These are phyloP conservation scores for Tetrapyrgos nigripes DNA, from an alignment of 1,284 basidiomycete species.

Conservation along the genomic window DNA sequence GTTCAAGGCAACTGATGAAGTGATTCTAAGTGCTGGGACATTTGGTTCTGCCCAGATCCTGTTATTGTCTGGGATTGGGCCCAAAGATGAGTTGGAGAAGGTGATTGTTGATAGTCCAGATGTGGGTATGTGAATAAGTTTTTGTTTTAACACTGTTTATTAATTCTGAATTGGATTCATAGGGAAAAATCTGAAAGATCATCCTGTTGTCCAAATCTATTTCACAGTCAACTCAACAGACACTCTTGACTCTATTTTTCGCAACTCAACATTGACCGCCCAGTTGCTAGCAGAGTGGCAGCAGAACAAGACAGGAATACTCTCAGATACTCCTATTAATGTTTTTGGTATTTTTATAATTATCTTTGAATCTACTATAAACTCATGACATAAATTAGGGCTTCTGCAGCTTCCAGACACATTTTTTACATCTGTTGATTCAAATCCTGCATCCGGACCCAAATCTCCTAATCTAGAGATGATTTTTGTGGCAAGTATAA, in stretches of 20 bases:
- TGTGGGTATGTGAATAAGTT: conserved; percentile 23
- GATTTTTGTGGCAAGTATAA: conserved; percentile 13
- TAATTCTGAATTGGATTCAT: neutral
- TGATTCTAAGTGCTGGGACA: conserved; percentile 23
- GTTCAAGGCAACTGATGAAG: conserved; percentile 19
- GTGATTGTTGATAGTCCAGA: conserved; percentile 22
- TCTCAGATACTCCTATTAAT: neutral
- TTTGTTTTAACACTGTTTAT: neutral
- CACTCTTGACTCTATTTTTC: conserved; percentile 18
- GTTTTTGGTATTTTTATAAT: neutral
- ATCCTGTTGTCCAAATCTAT: conserved; percentile 13
- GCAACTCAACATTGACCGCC: conserved; percentile 5
- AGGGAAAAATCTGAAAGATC: too few species aligned
- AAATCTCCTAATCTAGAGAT: conserved; percentile 21
- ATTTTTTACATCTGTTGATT: neutral
- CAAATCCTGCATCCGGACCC: conserved; percentile 23
- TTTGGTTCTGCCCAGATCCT: conserved; percentile 19
- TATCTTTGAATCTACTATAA: neutral
- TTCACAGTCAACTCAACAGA: conserved; percentile 17
- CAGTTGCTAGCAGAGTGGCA: conserved; percentile 17
- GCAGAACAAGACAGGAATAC: conserved; percentile 2
- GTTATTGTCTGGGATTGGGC: conserved; percentile 23
- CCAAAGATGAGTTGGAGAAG: conserved; percentile 10
- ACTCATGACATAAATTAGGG: conserved; percentile 8
- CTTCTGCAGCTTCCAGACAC: conserved; percentile 12